Evolutionary conservation across 345 rosid species (phyloP), one percentile per base, ranked within the genome.

Genomic region (Eucalyptus dawsonii): DNA sequence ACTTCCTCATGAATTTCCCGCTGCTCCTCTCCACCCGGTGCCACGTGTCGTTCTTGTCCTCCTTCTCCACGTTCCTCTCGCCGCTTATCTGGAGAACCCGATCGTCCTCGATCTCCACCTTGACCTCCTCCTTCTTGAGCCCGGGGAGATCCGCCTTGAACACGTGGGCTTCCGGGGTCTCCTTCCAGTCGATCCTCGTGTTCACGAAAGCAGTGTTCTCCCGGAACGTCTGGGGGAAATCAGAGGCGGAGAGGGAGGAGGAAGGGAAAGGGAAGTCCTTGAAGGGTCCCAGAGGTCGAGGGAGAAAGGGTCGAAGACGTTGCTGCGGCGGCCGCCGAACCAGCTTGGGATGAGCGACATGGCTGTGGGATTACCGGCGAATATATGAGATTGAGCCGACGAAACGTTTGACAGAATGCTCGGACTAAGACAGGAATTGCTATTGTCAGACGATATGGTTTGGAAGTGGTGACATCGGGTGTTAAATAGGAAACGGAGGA

Each of bases 21-120:
- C 90, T 87, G 37, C 91, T 88, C 58, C 92, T 86, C 90, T 91
- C 92, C 14, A 90, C 89, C 15, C 91, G 86, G 51, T 90, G 91
- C 92, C 91, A 91, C 24, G 49, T 88, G 6, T 90, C 88, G 29
- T 89, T 88, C 89, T 91, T 91, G 80, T 91, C 92, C 88, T 90
- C 92, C 88, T 91, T 87, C 91, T 91, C 92, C 42, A 88, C 81
- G 53, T 80, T 87, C 67, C 89, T 88, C 89, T 91, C 90, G 76
- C 91, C 92, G 8, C 90, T 88, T 14, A 91, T 91, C 92, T 90
- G 91, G 60, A 91, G 90, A 22, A 91, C 92, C 80, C 90, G 87
- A 8, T 89, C 92, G 9, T 89, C 91, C 50, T 91, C 90, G 21
- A 91, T 90, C 88, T 89, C 91, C 14, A 91, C 92, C 87, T 89